Conservation (phyloP, 1,139 yeast genomes). For the Suhomyces panamericanus region DNA sequence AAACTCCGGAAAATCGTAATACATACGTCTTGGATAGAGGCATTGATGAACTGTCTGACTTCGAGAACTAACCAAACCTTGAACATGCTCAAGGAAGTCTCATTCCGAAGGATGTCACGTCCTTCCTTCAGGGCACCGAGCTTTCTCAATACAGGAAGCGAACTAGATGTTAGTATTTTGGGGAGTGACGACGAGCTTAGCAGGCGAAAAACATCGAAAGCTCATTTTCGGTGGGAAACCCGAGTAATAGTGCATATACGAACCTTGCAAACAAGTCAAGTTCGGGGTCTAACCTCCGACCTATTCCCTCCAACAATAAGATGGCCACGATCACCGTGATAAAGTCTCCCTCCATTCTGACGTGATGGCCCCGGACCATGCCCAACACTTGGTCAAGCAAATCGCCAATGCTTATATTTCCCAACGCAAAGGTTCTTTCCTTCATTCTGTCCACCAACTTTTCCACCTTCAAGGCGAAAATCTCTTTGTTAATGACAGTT, state of each 20-base stretch:
- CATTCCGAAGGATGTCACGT: slow-evolving; percentile 54
- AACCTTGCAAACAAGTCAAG: slow-evolving; percentile 93
- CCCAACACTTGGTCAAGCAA: slow-evolving; percentile 79
- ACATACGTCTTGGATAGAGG: slow-evolving; percentile 74
- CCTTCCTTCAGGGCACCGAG: slow-evolving; percentile 74
- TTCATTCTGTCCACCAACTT: slow-evolving; percentile 78
- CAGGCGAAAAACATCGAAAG: slow-evolving; percentile 10
- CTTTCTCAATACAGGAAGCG: slow-evolving; percentile 85
- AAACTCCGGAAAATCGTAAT: neutral
- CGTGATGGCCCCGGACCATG: slow-evolving; percentile 94
- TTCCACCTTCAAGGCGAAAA: slow-evolving; percentile 86
- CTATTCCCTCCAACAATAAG: slow-evolving; percentile 86
- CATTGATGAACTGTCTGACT: slow-evolving; percentile 80
- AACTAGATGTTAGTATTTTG: slow-evolving; percentile 48
- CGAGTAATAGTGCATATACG: slow-evolving; percentile 65
- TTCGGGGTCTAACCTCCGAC: slow-evolving; percentile 89
- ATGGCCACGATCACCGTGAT: slow-evolving; percentile 92
- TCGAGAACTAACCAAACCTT: slow-evolving; percentile 92
- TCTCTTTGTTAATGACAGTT: slow-evolving; percentile 78
- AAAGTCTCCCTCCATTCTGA: slow-evolving; percentile 96
- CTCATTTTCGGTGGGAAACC: slow-evolving; percentile 51
- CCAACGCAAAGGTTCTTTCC: slow-evolving; percentile 86
- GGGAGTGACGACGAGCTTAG: slow-evolving; percentile 2
- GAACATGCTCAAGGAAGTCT: slow-evolving; percentile 71
- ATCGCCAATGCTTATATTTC: slow-evolving; percentile 91